Evolutionary conservation across 208 protist species (phyloP), one percentile per base, ranked within the genome.

Genomic region (Acanthamoeba royreba): DNA sequence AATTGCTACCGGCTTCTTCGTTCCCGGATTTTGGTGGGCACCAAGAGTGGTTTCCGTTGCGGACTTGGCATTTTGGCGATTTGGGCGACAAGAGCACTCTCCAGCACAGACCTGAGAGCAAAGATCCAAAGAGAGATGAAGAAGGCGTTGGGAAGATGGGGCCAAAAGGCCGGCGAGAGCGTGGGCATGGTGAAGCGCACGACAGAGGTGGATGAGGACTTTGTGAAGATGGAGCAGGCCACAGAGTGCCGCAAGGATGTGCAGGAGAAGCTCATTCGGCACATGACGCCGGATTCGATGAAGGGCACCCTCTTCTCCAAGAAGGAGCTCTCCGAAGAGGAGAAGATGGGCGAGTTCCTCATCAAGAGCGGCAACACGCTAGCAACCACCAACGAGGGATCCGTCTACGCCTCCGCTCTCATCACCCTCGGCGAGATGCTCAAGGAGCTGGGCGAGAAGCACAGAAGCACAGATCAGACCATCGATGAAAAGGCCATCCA

Each of bases 281-380:
- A 89, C 28, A 28, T 89, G 17, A 69, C 81, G 9, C 81, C 81
- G 17, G 53, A 89, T 4, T 66, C 81, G 31, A 66, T 89, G 49
- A 89, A 58, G 46, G 49, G 81, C 49, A 58, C 5, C 35, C 53
- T 89, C 49, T 58, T 66, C 38, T 40, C 49, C 28, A 66, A 89
- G 81, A 31, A 66, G 11, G 38, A 66, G 4, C 46, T 69, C 4
- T 69, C 81, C 7, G 19, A 89, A 19, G 81, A 89, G 81, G 81
- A 89, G 49, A 89, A 89, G 81, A 66, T 66, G 46, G 81, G 81
- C 28, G 81, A 89, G 1, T 58, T 66, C 49, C 38, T 89, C 2
- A 19, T 89, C 8, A 89, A 89, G 81, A 58, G 46, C 49, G 81
- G 81, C 49, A 66, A 40, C 81, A 89, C 46, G 81, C 81, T 89